Evolutionary conservation across 306 rosid genomes (phyloP), one percentile per base, ranked within the genome.

Genomic region (Lathyrus aphaca): DNA sequence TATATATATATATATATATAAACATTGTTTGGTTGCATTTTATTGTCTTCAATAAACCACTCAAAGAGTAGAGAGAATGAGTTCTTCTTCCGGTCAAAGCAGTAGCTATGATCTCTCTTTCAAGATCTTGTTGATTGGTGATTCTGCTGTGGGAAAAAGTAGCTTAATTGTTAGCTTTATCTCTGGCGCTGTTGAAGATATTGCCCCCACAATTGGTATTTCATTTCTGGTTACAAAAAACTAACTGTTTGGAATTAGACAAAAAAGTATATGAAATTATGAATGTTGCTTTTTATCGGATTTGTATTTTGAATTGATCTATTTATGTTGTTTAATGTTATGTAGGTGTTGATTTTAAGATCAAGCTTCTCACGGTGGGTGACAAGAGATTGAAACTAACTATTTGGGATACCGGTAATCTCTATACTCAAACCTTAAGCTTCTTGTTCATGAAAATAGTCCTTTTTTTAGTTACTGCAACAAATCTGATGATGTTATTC

Each of bases 371-470:
- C 37, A 77, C 91, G 11, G 92, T 91, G 3, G 92, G 84, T 43
- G 96, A 89, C 82, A 91, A 89, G 87, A 95, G 74, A 80, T 83
- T 91, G 74, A 95, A 95, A 83, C 80, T 95, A 76, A 95, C 95
- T n/a, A 91, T 95, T 62, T 95, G 99, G 99, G 99, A 95, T 65
- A 95, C 99, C 15, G 99, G 99, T 95, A 86, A 82, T 37, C 43
- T 27, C 13, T 35, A 5, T 39, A 0, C 49, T 59, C 42, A 35
- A 75, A 32, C 74, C 55, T 46, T 32, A 29, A 25, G 19, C 74
- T 70, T 56, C 37, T 38, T 35, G 15, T 71, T 76, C 65, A 67
- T 53, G 69, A 75, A 71, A 6, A 5, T 30, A 29, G 5, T 29
- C 5, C 32, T 29, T 29, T 29, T 4, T 5, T 30, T 23, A 23